These are phyloP conservation scores for Chlamydomonas schloesseri DNA, from an alignment of 139 green algal genomes.

Conservation along the genomic window DNA sequence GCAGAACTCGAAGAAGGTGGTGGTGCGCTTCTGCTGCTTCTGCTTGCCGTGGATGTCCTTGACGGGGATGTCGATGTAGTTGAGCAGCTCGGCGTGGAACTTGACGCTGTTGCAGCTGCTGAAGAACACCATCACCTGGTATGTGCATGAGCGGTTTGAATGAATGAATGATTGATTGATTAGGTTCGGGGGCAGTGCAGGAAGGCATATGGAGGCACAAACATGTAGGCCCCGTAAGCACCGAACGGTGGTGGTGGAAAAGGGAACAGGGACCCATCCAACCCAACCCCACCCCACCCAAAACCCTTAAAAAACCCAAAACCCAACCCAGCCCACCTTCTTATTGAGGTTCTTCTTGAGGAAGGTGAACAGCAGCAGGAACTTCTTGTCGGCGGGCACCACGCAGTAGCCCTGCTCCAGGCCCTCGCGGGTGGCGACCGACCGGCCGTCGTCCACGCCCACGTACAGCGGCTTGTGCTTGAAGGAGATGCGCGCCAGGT, in stretches of 20 bases:
- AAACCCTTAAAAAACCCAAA: too few relatives aligned
- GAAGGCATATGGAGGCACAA: too few relatives aligned
- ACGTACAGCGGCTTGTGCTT: constrained; percentile 96
- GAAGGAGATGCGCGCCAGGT: constrained; percentile 96
- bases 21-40: constrained; percentile 97
- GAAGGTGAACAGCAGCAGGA: constrained; percentile 99
- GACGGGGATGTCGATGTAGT: constrained; percentile 98
- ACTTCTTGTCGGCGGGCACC: constrained; percentile 89
- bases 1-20: constrained; percentile 98
- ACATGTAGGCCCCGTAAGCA: too few relatives aligned
- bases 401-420: constrained; percentile 98
- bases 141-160: too few relatives aligned
- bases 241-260: too few relatives aligned
- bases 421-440: constrained; percentile 83
- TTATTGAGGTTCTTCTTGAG: constrained; percentile 98
- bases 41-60: constrained; percentile 99
- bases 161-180: too few relatives aligned
- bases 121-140: constrained; percentile 99
- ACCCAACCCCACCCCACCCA: too few relatives aligned
- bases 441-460: constrained; percentile 91
- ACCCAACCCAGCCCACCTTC: too few relatives aligned
- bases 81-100: constrained; percentile 97
- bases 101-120: constrained; percentile 94
- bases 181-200: too few relatives aligned
- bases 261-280: too few relatives aligned